Conservation (phyloP, 2,329 filamentous ascomycete genomes). For the Paracamarosporium sp. region DNA sequence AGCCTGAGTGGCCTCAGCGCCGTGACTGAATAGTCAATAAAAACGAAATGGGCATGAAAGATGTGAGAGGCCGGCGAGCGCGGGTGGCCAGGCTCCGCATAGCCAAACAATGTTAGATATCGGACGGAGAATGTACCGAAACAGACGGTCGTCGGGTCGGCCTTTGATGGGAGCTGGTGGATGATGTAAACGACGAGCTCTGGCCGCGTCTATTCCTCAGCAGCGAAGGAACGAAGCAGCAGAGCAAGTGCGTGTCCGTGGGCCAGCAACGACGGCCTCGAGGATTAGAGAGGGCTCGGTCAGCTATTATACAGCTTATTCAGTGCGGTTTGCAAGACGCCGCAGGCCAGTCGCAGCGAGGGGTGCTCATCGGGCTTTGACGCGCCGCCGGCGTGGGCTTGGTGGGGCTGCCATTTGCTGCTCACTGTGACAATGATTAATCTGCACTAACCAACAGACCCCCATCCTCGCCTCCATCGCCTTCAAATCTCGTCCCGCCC, state of each 20-base stretch:
- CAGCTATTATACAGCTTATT: constrained; percentile 4
- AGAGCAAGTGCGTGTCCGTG: background rate
- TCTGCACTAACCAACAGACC: constrained; percentile 7
- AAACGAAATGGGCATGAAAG: too few species aligned
- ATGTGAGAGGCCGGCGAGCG: background rate
- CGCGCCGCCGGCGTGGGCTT: constrained; percentile 1
- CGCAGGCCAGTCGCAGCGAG: background rate
- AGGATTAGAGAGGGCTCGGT: background rate
- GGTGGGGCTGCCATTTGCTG: background rate
- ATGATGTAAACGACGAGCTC: background rate
- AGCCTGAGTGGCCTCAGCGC: too few species aligned
- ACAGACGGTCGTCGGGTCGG: constrained; percentile 7
- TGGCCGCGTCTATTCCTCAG: background rate
- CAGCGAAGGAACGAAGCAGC: background rate
- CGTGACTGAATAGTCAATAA: too few species aligned
- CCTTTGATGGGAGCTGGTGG: constrained; percentile 7
- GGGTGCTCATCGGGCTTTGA: background rate
- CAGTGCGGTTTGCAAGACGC: background rate
- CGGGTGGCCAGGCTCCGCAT: background rate
- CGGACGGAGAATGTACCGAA: constrained; percentile 3
- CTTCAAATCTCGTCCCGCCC: constrained; percentile 18
- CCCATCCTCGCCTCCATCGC: constrained; percentile 9
- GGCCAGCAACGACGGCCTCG: background rate
- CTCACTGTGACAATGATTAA: constrained; percentile 10
- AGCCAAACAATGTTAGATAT: background rate